These are phyloP conservation scores for Xylaria nigripes DNA, from an alignment of 495 filamentous ascomycete species.

Conservation along the genomic window DNA sequence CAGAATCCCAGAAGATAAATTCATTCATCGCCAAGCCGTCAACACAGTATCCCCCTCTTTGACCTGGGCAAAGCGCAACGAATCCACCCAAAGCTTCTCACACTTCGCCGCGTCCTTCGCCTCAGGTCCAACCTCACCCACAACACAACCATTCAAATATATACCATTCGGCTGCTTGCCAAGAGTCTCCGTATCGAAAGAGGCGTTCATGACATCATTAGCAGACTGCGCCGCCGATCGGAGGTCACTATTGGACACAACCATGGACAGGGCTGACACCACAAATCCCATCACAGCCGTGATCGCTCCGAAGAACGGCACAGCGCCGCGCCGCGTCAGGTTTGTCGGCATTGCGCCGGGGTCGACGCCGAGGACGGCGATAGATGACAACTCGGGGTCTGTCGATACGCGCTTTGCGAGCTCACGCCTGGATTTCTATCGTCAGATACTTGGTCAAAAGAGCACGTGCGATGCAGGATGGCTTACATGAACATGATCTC, in stretches of 20 bases:
- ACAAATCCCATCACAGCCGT: conserved; percentile 10
- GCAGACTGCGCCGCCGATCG: conserved; percentile 39
- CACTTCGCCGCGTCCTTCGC: conserved; percentile 31
- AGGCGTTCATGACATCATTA: conserved; percentile 30
- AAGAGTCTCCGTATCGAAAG: conserved; percentile 25
- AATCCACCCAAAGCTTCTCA: conserved; percentile 28
- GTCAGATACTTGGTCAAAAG: conserved; percentile 1
- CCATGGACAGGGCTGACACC: conserved; percentile 12
- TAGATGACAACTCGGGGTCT: conserved; percentile 26
- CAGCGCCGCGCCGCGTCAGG: conserved; percentile 19
- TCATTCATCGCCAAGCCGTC: conserved; percentile 26
- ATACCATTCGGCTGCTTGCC: conserved; percentile 25
- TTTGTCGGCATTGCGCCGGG: conserved; percentile 30
- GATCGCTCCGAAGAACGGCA: conserved; percentile 9
- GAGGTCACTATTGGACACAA: conserved; percentile 23
- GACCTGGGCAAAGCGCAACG: conserved; percentile 24
- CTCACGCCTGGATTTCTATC: conserved; percentile 26
- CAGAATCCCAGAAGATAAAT: background rate
- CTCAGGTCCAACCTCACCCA: conserved; percentile 19
- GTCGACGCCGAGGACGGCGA: conserved; percentile 27
- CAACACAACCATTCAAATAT: conserved; percentile 26
- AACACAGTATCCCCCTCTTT: conserved; percentile 31
- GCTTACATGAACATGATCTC: conserved; percentile 34
- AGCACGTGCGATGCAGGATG: background rate
- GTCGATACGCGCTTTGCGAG: conserved; percentile 24